phyloP scores from a whole-genome alignment of 1,139 yeast genomes.

The Taphrina flavorubra region DNA sequence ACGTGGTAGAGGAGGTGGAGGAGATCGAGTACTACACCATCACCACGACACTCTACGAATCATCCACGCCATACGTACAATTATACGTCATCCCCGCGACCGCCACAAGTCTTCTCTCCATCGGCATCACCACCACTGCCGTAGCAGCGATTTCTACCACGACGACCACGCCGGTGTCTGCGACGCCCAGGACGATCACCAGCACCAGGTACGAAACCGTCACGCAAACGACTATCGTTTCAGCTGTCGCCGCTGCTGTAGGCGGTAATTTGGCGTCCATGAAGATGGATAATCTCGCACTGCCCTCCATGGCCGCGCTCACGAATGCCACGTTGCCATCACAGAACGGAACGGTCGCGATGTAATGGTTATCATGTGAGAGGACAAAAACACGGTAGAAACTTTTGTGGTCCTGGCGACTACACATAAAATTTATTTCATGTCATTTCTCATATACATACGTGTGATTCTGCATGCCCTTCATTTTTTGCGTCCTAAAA shows the following conservation, averaged over 20 bases:
- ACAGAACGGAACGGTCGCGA: not conserved
- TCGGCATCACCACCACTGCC: not conserved
- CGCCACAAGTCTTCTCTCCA: slow-evolving; percentile 16
- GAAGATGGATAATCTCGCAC: not conserved
- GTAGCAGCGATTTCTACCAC: not conserved
- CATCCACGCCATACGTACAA: slow-evolving; percentile 33
- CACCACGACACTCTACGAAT: slow-evolving; percentile 9
- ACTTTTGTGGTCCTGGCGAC: slow-evolving; percentile 1
- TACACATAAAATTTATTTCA: not conserved
- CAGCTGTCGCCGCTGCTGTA: too few species aligned
- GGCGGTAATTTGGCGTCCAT: slow-evolving; percentile 13
- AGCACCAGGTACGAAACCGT: slow-evolving; percentile 5
- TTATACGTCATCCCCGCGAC: slow-evolving; percentile 33
- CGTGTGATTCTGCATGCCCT: too few species aligned
- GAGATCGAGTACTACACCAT: slow-evolving; percentile 33
- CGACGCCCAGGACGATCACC: slow-evolving; percentile 11
- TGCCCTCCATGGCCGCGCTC: slow-evolving; percentile 15
- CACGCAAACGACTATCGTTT: slow-evolving; percentile 1
- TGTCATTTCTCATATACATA: not conserved
- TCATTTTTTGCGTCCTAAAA: too few species aligned
- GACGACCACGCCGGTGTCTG: not conserved
- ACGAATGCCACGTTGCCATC: not conserved
- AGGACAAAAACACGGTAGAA: not conserved
- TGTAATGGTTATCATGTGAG: not conserved
- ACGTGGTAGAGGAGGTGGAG: slow-evolving; percentile 21